phyloP scores from a whole-genome alignment of 345 rosid species.

The Sonneratia alba region DNA sequence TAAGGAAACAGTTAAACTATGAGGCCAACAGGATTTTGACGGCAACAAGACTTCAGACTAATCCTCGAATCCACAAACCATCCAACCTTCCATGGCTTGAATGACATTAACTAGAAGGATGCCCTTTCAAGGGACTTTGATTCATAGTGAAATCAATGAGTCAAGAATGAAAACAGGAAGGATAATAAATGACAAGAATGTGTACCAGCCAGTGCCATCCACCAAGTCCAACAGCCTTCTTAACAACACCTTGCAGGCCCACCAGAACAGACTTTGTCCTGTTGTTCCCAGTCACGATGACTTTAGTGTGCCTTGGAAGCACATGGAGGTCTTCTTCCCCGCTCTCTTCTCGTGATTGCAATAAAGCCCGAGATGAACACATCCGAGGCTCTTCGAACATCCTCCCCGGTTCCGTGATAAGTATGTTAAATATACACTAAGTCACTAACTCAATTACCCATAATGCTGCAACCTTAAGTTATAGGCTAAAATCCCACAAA shows the following conservation, averaged over 20 bases:
- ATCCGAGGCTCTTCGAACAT: too few relatives aligned
- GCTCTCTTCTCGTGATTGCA: constrained; percentile 15
- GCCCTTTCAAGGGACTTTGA: neutral
- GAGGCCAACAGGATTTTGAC: neutral
- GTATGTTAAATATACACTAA: too few relatives aligned
- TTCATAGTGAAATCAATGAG: neutral
- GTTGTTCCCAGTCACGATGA: constrained; percentile 60
- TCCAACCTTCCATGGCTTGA: neutral
- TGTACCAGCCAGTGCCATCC: constrained; percentile 84
- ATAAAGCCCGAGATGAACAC: too few relatives aligned
- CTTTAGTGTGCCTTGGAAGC: constrained; percentile 64
- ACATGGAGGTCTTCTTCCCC: constrained; percentile 16
- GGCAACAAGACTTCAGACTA: neutral
- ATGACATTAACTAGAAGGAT: neutral
- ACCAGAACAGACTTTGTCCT: constrained; percentile 62
- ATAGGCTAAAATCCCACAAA: neutral
- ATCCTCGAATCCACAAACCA: neutral
- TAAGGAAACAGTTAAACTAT: neutral
- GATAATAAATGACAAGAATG: constrained; percentile 1
- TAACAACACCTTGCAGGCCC: constrained; percentile 64
- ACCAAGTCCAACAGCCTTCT: constrained; percentile 71
- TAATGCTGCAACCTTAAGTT: too few relatives aligned
- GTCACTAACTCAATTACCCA: too few relatives aligned
- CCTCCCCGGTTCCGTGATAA: too few relatives aligned
- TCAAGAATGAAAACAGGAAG: neutral